These are phyloP conservation scores for Grammothele lineata DNA, from an alignment of 768 basidiomycete species.

Conservation along the genomic window DNA sequence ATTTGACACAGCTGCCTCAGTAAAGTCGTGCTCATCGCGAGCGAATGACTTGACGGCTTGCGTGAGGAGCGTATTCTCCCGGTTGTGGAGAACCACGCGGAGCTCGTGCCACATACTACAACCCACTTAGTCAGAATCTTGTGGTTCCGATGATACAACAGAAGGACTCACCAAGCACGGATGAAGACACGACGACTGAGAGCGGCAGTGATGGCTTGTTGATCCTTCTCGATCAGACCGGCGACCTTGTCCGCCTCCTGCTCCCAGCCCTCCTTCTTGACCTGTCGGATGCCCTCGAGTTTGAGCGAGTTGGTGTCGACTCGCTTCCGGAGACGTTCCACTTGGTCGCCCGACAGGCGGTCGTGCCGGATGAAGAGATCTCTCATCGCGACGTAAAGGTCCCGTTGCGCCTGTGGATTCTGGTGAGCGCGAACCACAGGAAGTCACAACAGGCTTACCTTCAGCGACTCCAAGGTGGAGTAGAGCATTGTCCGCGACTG, in stretches of 20 bases:
- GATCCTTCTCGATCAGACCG: conserved; percentile 76
- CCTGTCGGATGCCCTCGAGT: conserved; percentile 66
- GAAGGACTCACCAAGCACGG: conserved; percentile 64
- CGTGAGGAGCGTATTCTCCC: conserved; percentile 80
- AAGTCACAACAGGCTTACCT: conserved; percentile 41
- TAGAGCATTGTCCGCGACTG: conserved; percentile 63
- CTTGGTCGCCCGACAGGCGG: conserved; percentile 83
- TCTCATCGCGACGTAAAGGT: conserved; percentile 81
- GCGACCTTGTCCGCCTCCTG: conserved; percentile 78
- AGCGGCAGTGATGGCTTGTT: conserved; percentile 69
- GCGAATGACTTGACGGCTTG: conserved; percentile 70
- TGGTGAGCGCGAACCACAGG: background rate
- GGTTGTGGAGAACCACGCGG: conserved; percentile 87
- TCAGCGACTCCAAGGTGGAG: conserved; percentile 71
- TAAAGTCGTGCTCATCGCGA: conserved; percentile 66
- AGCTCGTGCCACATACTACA: conserved; percentile 88
- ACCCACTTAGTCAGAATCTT: background rate
- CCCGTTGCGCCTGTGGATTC: conserved; percentile 63
- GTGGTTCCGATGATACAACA: background rate
- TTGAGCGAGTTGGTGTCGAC: conserved; percentile 74
- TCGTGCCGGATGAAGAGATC: conserved; percentile 87
- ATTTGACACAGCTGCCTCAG: conserved; percentile 56
- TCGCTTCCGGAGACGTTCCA: conserved; percentile 83
- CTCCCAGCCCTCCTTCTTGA: conserved; percentile 80
- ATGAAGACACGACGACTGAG: conserved; percentile 83